Base-by-base conservation (phyloP, 805 yeast genomes). In the Lipomyces sp. region DNA sequence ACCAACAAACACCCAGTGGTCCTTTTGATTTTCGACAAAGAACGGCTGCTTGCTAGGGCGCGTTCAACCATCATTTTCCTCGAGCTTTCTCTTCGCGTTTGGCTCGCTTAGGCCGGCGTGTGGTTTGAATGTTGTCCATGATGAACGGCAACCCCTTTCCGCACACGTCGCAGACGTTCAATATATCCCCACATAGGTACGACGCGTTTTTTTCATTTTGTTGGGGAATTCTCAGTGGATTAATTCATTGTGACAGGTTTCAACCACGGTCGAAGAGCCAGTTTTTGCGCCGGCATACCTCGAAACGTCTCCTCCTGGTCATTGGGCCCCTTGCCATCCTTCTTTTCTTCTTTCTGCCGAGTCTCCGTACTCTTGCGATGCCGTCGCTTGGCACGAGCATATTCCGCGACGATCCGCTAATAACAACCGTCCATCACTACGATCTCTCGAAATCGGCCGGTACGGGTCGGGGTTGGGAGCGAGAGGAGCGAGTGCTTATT, bases 401-500 rank as follows among this genome's bases (percentile, higher is more conserved):
- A 42, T 62, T 67, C 48, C 78, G 64, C 30, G 73, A 71, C 57
- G 77, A 74, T 55, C 72, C 74, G 8, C 56, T 62, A 11, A 65
- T 76, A 51, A 74, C 76, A 15, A 63, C 78, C 54, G 91, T 90
- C 10, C 87, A 84, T 71, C 90, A 84, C 73, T 91, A 87, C 76
- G 98, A 93, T 75, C 80, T 93, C 73, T 82, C 81, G 24, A 83
- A 88, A 67, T 87, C 86, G 72, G 81, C 79, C 58, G 92, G 95
- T 5, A 78, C 88, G 13, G 83, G 83, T 5, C 84, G 86, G 62
- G 97, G 97, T 6, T 89, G 95, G 95, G 89, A 88, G 72, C 80
- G 82, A 60, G 86, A 85, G 15, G 97, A 93, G 76, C 82, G 97
- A 62, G 88, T 92, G 33, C 80, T 92, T 65, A 90, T 91, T 73